A percentile compares a stretch with the other conserved stretches of the same genome.
These are phyloP conservation scores for Epichloe bromicola DNA, from an alignment of 2,329 filamentous ascomycete genomes.

Conservation along the genomic window DNA sequence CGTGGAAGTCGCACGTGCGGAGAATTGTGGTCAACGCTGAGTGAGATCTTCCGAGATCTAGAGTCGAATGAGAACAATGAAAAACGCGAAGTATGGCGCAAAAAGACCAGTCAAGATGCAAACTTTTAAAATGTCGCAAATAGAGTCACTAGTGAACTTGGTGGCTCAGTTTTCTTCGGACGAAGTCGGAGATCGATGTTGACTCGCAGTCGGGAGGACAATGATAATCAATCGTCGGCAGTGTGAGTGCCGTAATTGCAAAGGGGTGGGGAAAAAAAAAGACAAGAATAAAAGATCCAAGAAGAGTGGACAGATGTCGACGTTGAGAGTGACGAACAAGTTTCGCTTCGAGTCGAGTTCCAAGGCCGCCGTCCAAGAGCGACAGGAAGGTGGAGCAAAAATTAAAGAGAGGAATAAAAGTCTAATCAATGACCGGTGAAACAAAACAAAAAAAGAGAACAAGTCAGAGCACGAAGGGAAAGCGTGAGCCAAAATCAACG, in stretches of 20 bases:
- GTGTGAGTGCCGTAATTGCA: neutral
- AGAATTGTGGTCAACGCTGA: neutral
- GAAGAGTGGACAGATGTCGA: neutral
- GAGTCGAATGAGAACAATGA: neutral
- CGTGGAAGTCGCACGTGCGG: neutral
- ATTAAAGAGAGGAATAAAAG: neutral
- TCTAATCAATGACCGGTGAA: neutral
- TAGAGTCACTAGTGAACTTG: neutral
- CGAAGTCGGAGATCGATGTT: neutral
- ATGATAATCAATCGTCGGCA: neutral
- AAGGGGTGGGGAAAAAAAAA: neutral
- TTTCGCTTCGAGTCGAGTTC: neutral
- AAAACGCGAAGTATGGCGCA: neutral
- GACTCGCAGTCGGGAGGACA: neutral
- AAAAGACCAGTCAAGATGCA: neutral
- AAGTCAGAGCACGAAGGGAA: neutral
- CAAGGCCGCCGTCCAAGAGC: neutral
- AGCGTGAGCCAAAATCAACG: neutral
- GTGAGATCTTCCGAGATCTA: neutral
- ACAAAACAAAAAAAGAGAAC: neutral
- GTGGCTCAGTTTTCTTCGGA: neutral
- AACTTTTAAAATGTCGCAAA: neutral
- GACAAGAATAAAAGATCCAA: conserved; percentile 5
- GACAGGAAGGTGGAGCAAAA: neutral
- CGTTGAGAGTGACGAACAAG: conserved; percentile 3